Evolutionary conservation across 2,329 filamentous ascomycete species (phyloP), one percentile per base, ranked within the genome.

Genomic region (Paradendryphiella salina): DNA sequence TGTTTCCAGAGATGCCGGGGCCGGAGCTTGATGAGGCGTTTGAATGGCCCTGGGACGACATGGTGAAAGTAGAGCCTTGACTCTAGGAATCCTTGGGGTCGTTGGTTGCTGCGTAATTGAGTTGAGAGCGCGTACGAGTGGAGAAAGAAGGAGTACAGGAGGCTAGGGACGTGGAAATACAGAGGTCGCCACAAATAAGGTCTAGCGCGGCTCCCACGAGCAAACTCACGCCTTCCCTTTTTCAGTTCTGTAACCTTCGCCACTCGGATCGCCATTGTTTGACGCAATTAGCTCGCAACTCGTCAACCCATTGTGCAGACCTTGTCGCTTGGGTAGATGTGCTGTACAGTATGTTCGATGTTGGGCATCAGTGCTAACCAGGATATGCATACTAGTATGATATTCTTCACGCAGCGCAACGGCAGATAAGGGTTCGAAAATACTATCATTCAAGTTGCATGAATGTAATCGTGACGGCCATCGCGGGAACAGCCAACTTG

Each of bases 21-120:
- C 54, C 41, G 20, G 53, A 57, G 50, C 36, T 43, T 29, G 59
- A 55, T 23, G 53, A 56, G 2, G 54, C 41, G 46, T 50, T 54
- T 31, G 20, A 33, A 6, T 29, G 33, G 35, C 26, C 29, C 35
- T 46, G 28, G 1, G 35, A 51, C 4, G 41, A 18, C 42, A 54
- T 46, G 32, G 23, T 23, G n/a, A 5, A 15, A 7, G n/a, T 15
- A 21, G 3, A 17, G 21, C 14, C 15, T 26, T 26, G 14, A 28
- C 15, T 14, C 36, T n/a, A 4, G 21, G 13, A 32, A n/a, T 14
- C 7, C 21, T 43, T 14, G 29, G 6, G 9, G 32, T 13, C 10
- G 4, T 28, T 11, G 11, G 23, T n/a, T n/a, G 14, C 14, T 32
- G 26, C 1, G 7, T 28, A 17, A 5, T 29, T 26, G 17, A 20